Percentiles rank a stretch among this genome's conserved stretches.
phyloP scores from a whole-genome alignment of 257 asterid genomes.

The Ballota nigra region DNA sequence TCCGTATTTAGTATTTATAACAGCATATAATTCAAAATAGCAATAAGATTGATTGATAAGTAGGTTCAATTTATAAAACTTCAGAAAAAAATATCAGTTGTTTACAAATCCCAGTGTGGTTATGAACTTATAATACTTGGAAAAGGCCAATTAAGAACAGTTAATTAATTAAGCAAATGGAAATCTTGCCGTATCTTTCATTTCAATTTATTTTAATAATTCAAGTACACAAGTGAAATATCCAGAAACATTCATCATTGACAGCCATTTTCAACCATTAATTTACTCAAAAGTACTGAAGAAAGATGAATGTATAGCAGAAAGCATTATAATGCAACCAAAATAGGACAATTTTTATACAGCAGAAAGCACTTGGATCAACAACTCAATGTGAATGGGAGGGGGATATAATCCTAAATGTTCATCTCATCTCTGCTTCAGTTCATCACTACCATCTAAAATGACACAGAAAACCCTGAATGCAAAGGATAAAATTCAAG shows the following conservation, averaged over 20 bases:
- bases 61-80: neutral
- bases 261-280: neutral
- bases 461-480: conserved; percentile 44
- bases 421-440: conserved; percentile 35
- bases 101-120: too few relatives aligned
- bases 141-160: too few relatives aligned
- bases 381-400: conserved; percentile 24
- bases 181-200: too few relatives aligned
- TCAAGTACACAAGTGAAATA: too few relatives aligned
- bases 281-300: neutral
- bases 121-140: too few relatives aligned
- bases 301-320: conserved; percentile 11
- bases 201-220: too few relatives aligned
- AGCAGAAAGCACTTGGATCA: conserved; percentile 36
- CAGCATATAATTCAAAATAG: too few relatives aligned
- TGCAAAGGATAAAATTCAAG: conserved; percentile 39
- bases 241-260: neutral
- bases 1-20: too few relatives aligned
- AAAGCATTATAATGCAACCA: conserved; percentile 29
- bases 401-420: conserved; percentile 23
- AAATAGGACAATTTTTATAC: conserved; percentile 37
- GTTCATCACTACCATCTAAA: conserved; percentile 48
- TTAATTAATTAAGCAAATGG: too few relatives aligned
- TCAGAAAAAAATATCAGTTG: too few relatives aligned
- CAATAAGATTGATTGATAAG: neutral